phyloP scores from a whole-genome alignment of 257 asterid species.

The Fraxinus anomala region DNA sequence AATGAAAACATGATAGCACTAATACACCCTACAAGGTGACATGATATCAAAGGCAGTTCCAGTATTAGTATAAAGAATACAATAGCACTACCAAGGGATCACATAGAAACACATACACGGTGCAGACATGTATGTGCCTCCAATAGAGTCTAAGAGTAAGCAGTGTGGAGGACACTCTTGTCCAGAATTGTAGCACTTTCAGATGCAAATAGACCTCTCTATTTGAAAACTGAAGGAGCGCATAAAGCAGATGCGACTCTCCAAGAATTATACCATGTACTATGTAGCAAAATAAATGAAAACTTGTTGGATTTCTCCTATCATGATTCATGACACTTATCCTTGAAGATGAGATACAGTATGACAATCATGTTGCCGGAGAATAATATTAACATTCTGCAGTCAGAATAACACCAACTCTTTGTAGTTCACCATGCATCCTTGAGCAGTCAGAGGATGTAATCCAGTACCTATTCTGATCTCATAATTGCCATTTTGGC shows the following conservation, averaged over 20 bases:
- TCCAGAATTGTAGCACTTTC: not conserved
- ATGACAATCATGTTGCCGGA: slow-evolving; percentile 11
- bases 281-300: too few relatives aligned
- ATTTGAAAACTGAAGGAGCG: not conserved
- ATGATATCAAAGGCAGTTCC: not conserved
- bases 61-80: not conserved
- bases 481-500: slow-evolving; percentile 12
- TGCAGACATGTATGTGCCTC: not conserved
- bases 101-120: not conserved
- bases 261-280: not conserved
- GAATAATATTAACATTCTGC: not conserved
- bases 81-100: not conserved
- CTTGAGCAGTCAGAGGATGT: slow-evolving; percentile 14
- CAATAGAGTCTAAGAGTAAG: not conserved
- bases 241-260: not conserved
- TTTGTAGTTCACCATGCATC: not conserved
- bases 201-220: not conserved
- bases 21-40: not conserved
- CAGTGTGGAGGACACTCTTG: not conserved
- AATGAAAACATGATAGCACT: not conserved
- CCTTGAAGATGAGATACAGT: not conserved
- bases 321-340: too few relatives aligned
- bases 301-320: too few relatives aligned
- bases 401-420: not conserved
- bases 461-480: slow-evolving; percentile 9